phyloP scores from a whole-genome alignment of 2,329 filamentous ascomycete genomes.

The Aureobasidium sp. region DNA sequence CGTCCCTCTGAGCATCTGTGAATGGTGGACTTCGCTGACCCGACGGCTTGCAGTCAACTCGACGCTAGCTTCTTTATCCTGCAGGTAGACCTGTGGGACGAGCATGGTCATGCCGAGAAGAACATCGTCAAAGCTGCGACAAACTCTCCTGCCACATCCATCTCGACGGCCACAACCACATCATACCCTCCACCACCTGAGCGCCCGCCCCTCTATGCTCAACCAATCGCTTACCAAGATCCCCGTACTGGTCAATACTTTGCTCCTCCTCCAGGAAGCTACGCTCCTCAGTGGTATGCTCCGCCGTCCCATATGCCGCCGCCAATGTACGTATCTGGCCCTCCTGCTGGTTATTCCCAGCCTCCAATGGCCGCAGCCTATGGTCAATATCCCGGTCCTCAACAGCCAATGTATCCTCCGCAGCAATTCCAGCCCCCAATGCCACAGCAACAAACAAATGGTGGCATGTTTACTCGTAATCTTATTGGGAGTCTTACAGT shows the following conservation, averaged over 20 bases:
- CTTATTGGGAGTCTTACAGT: slow-evolving; percentile 87
- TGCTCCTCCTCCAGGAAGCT: background rate
- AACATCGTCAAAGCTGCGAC: slow-evolving; percentile 62
- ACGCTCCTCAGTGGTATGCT: background rate
- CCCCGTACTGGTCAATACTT: slow-evolving; percentile 4
- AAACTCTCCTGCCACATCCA: slow-evolving; percentile 59
- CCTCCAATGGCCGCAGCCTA: slow-evolving; percentile 15
- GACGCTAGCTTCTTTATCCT: slow-evolving; percentile 62
- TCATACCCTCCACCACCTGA: slow-evolving; percentile 58
- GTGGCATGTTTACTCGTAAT: slow-evolving; percentile 89
- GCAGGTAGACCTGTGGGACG: slow-evolving; percentile 62
- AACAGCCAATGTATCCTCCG: slow-evolving; percentile 10
- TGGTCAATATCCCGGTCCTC: slow-evolving; percentile 16
- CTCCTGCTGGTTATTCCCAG: background rate
- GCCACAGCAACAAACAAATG: slow-evolving; percentile 39
- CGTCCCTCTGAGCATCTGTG: too few relatives aligned
- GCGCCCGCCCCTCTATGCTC: slow-evolving; percentile 21
- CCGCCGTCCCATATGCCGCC: background rate
- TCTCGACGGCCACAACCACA: slow-evolving; percentile 71
- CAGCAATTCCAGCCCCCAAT: background rate
- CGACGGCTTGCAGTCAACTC: slow-evolving; percentile 39
- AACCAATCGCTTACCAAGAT: slow-evolving; percentile 14
- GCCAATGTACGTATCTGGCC: slow-evolving; percentile 1
- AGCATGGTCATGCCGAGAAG: slow-evolving; percentile 54
- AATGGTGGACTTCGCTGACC: slow-evolving; percentile 8